These are phyloP conservation scores for Rachicladosporium sp. DNA, from an alignment of 2,329 filamentous ascomycete genomes.

Conservation along the genomic window DNA sequence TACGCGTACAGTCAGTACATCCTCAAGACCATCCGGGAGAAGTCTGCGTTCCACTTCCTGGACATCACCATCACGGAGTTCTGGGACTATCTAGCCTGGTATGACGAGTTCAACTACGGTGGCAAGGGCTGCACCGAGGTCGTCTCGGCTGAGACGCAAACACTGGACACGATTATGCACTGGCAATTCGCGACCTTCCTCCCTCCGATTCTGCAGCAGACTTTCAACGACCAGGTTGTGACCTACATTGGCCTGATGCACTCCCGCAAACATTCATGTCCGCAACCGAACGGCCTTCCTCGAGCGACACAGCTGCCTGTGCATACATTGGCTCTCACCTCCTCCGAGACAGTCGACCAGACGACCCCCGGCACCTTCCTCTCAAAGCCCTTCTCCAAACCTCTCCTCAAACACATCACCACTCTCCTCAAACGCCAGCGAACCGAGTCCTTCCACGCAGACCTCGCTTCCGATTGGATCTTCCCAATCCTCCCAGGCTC, in stretches of 20 bases:
- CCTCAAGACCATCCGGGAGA: conserved; percentile 89
- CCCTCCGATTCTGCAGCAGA: conserved; percentile 63
- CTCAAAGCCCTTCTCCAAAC: conserved; percentile 74
- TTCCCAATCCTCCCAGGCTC: conserved; percentile 73
- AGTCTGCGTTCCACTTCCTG: conserved; percentile 92
- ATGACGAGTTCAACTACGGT: conserved; percentile 97
- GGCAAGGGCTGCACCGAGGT: conserved; percentile 83
- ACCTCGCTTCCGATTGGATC: conserved; percentile 72
- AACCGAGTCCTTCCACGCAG: conserved; percentile 77
- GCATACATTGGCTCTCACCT: conserved; percentile 39
- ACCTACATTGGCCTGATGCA: conserved; percentile 97
- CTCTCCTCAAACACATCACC: conserved; percentile 77
- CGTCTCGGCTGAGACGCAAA: conserved; percentile 61
- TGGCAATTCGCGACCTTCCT: conserved; percentile 94
- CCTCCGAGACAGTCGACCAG: conserved; percentile 45
- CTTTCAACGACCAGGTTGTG: conserved; percentile 85
- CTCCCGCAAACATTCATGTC: conserved; percentile 56
- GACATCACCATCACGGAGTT: conserved; percentile 97
- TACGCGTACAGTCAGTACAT: conserved; percentile 97
- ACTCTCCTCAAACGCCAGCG: conserved; percentile 74
- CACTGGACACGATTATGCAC: conserved; percentile 86
- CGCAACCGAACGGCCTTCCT: conserved; percentile 34
- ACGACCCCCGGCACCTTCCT: conserved; percentile 51
- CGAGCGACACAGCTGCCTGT: conserved; percentile 50
- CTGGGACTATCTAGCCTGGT: conserved; percentile 99